A percentile compares a stretch with the other conserved stretches of the same genome.
Evolutionary conservation across 768 basidiomycete genomes (phyloP).

Genomic region (Naganishia kalamii): DNA sequence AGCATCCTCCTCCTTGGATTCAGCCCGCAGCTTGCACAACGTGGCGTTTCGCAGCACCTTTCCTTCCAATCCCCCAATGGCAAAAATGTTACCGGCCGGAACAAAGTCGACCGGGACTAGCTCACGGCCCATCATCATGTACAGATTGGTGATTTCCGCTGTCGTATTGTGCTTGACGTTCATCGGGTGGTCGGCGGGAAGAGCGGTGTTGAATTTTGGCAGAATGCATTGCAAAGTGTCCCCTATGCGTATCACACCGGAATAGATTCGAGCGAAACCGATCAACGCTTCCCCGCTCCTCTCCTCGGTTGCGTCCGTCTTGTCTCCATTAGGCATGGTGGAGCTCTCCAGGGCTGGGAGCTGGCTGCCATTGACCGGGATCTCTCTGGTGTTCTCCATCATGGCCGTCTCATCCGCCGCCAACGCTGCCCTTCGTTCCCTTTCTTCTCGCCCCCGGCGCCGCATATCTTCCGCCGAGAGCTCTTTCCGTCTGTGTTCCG

Average conservation of each 20-base stretch:
- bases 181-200: conserved; percentile 56
- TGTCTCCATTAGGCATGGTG: conserved; percentile 36
- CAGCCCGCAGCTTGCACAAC: conserved; percentile 57
- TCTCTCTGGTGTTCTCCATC: conserved; percentile 30
- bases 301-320: conserved; percentile 17
- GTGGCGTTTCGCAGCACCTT: conserved; percentile 87
- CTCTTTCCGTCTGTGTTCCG: conserved; percentile 71
- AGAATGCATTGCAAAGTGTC: conserved; percentile 65
- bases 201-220: conserved; percentile 70
- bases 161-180: conserved; percentile 61
- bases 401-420: conserved; percentile 21
- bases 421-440: conserved; percentile 39
- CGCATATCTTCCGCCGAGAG: conserved; percentile 81
- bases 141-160: conserved; percentile 67
- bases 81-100: conserved; percentile 88
- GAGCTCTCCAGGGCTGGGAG: conserved; percentile 27
- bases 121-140: conserved; percentile 97
- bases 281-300: conserved; percentile 61
- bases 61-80: conserved; percentile 79
- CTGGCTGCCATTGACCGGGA: conserved; percentile 29
- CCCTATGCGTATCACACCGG: conserved; percentile 68
- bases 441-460: conserved; percentile 53
- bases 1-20: conserved; percentile 17
- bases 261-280: conserved; percentile 90
- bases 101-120: conserved; percentile 76